phyloP scores from a whole-genome alignment of 2,329 filamentous ascomycete species.

The Fusarium sp. region DNA sequence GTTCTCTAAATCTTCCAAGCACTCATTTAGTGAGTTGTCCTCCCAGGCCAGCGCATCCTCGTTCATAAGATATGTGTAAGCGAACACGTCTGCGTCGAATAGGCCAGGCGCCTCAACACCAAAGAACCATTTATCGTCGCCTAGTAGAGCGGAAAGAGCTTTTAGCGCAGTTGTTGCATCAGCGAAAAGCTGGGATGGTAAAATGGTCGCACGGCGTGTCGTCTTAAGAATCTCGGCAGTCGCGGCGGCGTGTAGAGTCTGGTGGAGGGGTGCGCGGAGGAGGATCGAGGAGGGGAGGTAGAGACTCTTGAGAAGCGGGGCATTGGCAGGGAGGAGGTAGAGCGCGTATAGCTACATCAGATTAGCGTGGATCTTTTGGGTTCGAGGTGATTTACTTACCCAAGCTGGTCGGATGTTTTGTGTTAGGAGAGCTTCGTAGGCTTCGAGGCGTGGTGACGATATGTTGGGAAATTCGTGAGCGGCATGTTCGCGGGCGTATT shows the following conservation, averaged over 20 bases:
- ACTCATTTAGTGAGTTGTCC: constrained; percentile 68
- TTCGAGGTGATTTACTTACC: constrained; percentile 60
- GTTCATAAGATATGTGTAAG: constrained; percentile 86
- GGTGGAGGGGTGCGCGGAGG: constrained; percentile 71
- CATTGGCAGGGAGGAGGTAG: constrained; percentile 79
- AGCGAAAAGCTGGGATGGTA: constrained; percentile 54
- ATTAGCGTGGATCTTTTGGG: constrained; percentile 7
- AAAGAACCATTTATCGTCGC: constrained; percentile 62
- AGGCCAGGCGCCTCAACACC: constrained; percentile 68
- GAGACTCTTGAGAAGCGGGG: constrained; percentile 73
- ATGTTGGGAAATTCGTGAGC: constrained; percentile 58
- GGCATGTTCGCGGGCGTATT: constrained; percentile 69
- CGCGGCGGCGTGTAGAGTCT: constrained; percentile 79
- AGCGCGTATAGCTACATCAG: constrained; percentile 76
- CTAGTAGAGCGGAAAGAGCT: constrained; percentile 59
- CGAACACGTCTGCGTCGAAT: constrained; percentile 91
- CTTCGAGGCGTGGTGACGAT: constrained; percentile 70
- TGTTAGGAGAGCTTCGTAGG: constrained; percentile 83
- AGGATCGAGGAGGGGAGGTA: constrained; percentile 77
- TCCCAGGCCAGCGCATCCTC: constrained; percentile 73
- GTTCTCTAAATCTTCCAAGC: constrained; percentile 67
- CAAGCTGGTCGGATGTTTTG: constrained; percentile 85
- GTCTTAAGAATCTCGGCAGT: constrained; percentile 77
- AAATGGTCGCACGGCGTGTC: constrained; percentile 55
- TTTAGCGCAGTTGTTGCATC: constrained; percentile 60